phyloP scores from a whole-genome alignment of 108 stramenopile species.

The Pseudonitzschia multiseries region DNA sequence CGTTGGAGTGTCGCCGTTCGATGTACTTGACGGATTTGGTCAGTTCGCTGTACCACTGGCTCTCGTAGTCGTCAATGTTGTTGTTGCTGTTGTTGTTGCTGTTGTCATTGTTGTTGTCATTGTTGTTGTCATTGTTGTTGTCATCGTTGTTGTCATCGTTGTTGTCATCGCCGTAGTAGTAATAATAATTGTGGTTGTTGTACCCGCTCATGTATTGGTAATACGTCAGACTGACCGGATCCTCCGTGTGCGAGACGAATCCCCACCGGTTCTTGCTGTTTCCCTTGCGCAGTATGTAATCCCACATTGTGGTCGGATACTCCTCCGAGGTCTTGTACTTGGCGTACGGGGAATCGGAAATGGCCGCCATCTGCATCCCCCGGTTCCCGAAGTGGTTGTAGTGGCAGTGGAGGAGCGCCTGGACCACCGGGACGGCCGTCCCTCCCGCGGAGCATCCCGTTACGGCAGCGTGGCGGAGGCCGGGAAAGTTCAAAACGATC shows the following conservation, averaged over 20 bases:
- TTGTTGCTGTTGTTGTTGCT: background rate
- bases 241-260: slow-evolving; percentile 51
- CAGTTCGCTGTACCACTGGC: slow-evolving; percentile 44
- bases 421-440: slow-evolving; percentile 46
- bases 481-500: slow-evolving; percentile 48
- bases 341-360: slow-evolving; percentile 49
- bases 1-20: slow-evolving; percentile 44
- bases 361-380: slow-evolving; percentile 31
- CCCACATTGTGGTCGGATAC: slow-evolving; percentile 44
- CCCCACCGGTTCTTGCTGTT: slow-evolving; percentile 47
- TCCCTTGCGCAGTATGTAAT: slow-evolving; percentile 46
- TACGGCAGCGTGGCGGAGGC: slow-evolving; percentile 40
- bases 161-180: too few species aligned
- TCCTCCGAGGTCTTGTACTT: slow-evolving; percentile 37
- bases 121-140: too few species aligned
- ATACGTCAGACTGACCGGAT: slow-evolving; percentile 47
- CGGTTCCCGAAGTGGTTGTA: slow-evolving; percentile 42
- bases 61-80: background rate
- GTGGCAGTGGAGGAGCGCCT: slow-evolving; percentile 38
- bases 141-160: too few species aligned
- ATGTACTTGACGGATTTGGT: slow-evolving; percentile 30
- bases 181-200: too few species aligned
- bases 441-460: slow-evolving; percentile 63
- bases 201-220: slow-evolving; percentile 54
- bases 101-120: slow-evolving; percentile 10